Percentiles rank a stretch among this genome's conserved stretches.
These are phyloP conservation scores for Byssoonygena ceratinophila DNA, from an alignment of 2,329 filamentous ascomycete genomes.

Conservation along the genomic window DNA sequence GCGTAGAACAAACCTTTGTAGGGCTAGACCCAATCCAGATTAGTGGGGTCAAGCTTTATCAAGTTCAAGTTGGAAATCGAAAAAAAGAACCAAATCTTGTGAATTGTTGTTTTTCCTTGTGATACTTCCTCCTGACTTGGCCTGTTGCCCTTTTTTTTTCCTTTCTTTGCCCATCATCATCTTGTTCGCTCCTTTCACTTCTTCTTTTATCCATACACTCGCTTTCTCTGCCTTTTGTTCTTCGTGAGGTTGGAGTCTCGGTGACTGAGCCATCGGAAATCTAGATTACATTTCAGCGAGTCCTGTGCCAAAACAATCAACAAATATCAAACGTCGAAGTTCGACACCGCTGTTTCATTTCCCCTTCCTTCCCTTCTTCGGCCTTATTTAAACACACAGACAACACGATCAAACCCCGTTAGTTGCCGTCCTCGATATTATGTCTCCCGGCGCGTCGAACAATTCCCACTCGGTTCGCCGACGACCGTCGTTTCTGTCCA, in stretches of 20 bases:
- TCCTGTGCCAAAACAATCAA: background rate
- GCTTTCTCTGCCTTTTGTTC: background rate
- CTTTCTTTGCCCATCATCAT: slow-evolving; percentile 10
- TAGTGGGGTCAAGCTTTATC: slow-evolving; percentile 7
- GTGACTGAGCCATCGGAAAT: background rate
- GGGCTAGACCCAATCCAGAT: background rate
- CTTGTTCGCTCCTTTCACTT: slow-evolving; percentile 3
- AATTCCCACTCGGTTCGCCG: slow-evolving; percentile 11
- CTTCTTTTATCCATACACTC: background rate
- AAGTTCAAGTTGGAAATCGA: background rate
- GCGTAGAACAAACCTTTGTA: slow-evolving; percentile 29
- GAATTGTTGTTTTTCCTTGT: slow-evolving; percentile 7
- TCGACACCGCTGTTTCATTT: background rate
- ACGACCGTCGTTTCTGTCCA: slow-evolving; percentile 32
- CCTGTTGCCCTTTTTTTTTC: background rate
- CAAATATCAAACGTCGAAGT: background rate
- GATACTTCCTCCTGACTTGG: slow-evolving; percentile 11
- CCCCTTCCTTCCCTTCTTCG: background rate
- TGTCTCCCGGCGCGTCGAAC: slow-evolving; percentile 10
- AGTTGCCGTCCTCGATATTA: background rate
- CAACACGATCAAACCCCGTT: background rate
- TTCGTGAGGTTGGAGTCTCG: background rate
- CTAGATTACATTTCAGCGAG: background rate
- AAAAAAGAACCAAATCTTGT: slow-evolving; percentile 1
- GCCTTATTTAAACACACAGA: background rate